Conservation (phyloP, 495 filamentous ascomycete genomes). For the Penicillium canariense region DNA sequence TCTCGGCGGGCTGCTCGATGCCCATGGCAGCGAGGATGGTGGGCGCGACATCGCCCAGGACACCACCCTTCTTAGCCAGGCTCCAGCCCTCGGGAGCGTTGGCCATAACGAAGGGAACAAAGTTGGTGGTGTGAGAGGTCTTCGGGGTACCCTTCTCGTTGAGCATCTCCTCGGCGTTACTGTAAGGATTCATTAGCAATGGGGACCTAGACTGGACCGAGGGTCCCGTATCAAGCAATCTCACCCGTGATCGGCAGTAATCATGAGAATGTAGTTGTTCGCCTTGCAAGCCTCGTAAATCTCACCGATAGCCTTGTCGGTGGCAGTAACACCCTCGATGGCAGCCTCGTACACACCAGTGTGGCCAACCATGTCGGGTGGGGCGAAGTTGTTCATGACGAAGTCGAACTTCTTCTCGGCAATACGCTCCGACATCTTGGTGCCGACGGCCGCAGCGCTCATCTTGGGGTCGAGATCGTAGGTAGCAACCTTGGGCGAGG, state of each 20-base stretch:
- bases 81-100: conserved; percentile 90
- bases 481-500: conserved; percentile 78
- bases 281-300: conserved; percentile 93
- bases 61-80: conserved; percentile 79
- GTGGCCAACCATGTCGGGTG: conserved; percentile 99
- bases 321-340: conserved; percentile 77
- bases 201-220: not conserved
- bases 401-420: conserved; percentile 81
- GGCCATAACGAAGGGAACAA: conserved; percentile 96
- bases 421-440: conserved; percentile 83
- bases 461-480: conserved; percentile 97
- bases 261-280: conserved; percentile 84
- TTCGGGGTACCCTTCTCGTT: conserved; percentile 92
- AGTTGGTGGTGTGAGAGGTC: conserved; percentile 96
- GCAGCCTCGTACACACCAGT: conserved; percentile 98
- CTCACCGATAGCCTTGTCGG: conserved; percentile 88
- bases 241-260: conserved; percentile 91
- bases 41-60: conserved; percentile 93
- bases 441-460: conserved; percentile 83
- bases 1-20: conserved; percentile 81
- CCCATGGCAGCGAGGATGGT: conserved; percentile 91
- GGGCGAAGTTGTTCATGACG: conserved; percentile 99
- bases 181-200: conserved; percentile 22
- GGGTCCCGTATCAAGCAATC: conserved; percentile 14
- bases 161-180: conserved; percentile 98